These are phyloP conservation scores for Geosmithia morbida DNA, from an alignment of 2,329 filamentous ascomycete species.

Conservation along the genomic window DNA sequence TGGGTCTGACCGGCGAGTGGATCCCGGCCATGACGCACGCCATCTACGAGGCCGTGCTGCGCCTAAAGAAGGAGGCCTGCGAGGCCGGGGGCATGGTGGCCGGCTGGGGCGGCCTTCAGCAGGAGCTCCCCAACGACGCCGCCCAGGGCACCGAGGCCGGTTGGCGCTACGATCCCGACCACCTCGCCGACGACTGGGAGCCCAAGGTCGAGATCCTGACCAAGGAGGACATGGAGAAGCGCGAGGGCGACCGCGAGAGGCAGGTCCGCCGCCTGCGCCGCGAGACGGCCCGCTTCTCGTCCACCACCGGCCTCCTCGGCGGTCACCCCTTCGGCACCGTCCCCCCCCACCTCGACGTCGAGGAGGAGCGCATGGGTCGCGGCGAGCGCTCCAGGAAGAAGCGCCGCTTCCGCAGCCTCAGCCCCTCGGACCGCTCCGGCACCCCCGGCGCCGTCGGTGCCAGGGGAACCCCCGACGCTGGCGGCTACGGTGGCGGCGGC, in stretches of 20 bases:
- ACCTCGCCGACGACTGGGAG: conserved; percentile 73
- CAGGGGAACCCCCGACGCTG: conserved; percentile 69
- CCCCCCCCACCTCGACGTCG: conserved; percentile 20
- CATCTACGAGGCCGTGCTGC: conserved; percentile 88
- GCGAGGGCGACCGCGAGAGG: conserved; percentile 85
- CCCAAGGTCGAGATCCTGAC: conserved; percentile 69
- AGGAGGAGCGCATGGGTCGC: conserved; percentile 76
- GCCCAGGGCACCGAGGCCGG: conserved; percentile 72
- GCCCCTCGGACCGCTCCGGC: conserved; percentile 51
- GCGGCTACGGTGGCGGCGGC: conserved; percentile 56
- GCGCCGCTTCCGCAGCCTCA: conserved; percentile 76
- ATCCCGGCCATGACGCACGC: conserved; percentile 87
- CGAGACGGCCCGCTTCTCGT: conserved; percentile 87
- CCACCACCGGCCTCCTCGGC: conserved; percentile 66
- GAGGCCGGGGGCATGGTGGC: conserved; percentile 80
- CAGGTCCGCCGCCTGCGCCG: conserved; percentile 75
- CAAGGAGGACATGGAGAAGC: conserved; percentile 95
- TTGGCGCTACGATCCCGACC: conserved; percentile 91
- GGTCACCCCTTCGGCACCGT: conserved; percentile 49
- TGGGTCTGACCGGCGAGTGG: conserved; percentile 86
- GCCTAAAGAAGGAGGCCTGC: conserved; percentile 90
- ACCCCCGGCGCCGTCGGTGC: conserved; percentile 45
- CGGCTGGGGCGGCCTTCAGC: conserved; percentile 38
- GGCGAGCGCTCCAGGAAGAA: conserved; percentile 95
- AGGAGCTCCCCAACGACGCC: conserved; percentile 78